Percentiles rank a stretch among this genome's conserved stretches.
Conservation (phyloP, 331 rosid genomes). For the Quercus phellos region DNA sequence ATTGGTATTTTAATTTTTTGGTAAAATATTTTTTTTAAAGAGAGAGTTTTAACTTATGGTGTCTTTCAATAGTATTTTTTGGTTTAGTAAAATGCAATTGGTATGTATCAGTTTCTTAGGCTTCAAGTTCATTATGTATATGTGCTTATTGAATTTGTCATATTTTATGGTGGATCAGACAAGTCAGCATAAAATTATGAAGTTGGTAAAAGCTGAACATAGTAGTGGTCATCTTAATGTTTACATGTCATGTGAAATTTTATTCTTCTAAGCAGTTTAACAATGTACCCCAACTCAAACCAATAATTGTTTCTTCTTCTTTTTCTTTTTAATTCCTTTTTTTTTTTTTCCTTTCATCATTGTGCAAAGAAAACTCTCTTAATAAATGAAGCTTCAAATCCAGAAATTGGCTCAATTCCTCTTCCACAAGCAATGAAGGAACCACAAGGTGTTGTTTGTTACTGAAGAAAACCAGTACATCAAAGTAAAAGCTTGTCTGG, state of each 20-base stretch:
- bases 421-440: neutral
- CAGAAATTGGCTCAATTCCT: neutral
- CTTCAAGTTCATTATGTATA: too few species aligned
- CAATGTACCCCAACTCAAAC: neutral
- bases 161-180: neutral
- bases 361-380: neutral
- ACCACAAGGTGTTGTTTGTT: neutral
- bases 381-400: neutral
- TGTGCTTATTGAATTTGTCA: too few species aligned
- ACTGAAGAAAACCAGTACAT: neutral
- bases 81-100: too few species aligned
- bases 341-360: neutral
- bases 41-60: too few species aligned
- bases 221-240: neutral
- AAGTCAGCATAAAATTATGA: neutral
- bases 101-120: too few species aligned
- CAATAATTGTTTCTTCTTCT: neutral
- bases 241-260: neutral
- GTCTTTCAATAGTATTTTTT: too few species aligned
- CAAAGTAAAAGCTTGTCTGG: neutral
- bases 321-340: neutral
- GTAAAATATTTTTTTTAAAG: too few species aligned
- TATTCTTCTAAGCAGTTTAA: neutral
- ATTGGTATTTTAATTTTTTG: too few species aligned
- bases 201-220: too few species aligned